phyloP scores from a whole-genome alignment of 2,329 filamentous ascomycete species.

The Penicillium brevicompactum region DNA sequence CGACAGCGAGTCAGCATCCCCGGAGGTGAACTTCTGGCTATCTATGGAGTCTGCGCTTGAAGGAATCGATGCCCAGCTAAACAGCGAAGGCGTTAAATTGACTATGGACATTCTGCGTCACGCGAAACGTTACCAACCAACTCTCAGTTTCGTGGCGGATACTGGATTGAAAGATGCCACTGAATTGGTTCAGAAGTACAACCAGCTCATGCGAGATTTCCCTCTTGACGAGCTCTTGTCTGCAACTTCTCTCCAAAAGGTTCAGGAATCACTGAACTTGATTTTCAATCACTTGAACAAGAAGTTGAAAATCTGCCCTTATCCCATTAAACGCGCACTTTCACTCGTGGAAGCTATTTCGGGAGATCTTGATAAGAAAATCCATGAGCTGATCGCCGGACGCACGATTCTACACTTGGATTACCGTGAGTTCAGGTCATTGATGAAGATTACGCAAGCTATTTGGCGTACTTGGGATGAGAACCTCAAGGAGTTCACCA shows the following conservation, averaged over 20 bases:
- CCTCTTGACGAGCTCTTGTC: conserved; percentile 92
- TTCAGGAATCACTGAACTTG: conserved; percentile 82
- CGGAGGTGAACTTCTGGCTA: conserved; percentile 99
- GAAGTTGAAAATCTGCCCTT: conserved; percentile 94
- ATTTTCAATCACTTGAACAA: conserved; percentile 97
- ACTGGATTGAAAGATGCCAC: conserved; percentile 95
- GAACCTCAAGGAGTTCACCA: conserved; percentile 95
- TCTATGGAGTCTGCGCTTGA: conserved; percentile 95
- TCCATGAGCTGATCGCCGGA: conserved; percentile 84
- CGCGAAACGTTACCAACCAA: conserved; percentile 96
- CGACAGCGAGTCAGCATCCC: conserved; percentile 75
- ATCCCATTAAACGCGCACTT: conserved; percentile 87
- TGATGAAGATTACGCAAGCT: conserved; percentile 80
- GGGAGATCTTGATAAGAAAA: conserved; percentile 80
- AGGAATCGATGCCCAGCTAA: conserved; percentile 84
- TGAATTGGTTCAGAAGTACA: conserved; percentile 97
- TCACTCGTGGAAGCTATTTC: conserved; percentile 97
- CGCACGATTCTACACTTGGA: conserved; percentile 88
- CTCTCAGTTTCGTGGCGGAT: conserved; percentile 93
- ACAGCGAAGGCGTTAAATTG: conserved; percentile 83
- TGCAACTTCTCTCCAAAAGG: conserved; percentile 83
- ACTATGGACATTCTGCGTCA: conserved; percentile 95
- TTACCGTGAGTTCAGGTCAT: conserved; percentile 81
- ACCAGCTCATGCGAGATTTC: conserved; percentile 97
- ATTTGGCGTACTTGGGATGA: conserved; percentile 96